phyloP scores from a whole-genome alignment of 345 rosid genomes.

The Acer saccharum region DNA sequence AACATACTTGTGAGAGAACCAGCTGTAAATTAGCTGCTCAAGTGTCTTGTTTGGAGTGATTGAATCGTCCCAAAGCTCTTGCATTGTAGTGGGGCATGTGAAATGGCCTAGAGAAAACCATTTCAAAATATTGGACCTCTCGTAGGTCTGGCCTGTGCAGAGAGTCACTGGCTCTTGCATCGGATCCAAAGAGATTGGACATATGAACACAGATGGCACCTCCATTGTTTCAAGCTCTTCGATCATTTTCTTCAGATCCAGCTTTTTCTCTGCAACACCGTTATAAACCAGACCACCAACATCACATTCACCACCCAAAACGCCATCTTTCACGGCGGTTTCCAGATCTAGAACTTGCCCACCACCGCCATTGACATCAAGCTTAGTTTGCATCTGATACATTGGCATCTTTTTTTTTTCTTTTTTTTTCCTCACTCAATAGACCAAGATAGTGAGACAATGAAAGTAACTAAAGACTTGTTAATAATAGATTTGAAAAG shows the following conservation, averaged over 20 bases:
- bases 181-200: conserved; percentile 70
- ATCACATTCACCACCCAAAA: conserved; percentile 47
- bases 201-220: conserved; percentile 64
- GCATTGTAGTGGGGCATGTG: conserved; percentile 83
- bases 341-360: conserved; percentile 81
- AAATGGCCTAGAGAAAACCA: conserved; percentile 65
- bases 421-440: conserved; percentile 8
- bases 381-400: conserved; percentile 46
- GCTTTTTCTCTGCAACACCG: conserved; percentile 36
- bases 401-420: conserved; percentile 36
- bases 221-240: conserved; percentile 60
- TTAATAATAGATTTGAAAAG: neutral
- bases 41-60: conserved; percentile 71
- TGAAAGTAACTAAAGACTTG: conserved; percentile 11
- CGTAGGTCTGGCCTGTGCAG: conserved; percentile 80
- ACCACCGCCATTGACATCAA: conserved; percentile 43
- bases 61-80: conserved; percentile 73
- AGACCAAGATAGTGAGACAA: neutral
- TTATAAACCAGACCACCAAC: conserved; percentile 37
- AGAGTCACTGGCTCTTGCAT: conserved; percentile 79
- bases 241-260: conserved; percentile 67
- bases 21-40: conserved; percentile 61
- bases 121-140: conserved; percentile 60
- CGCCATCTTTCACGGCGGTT: conserved; percentile 72
- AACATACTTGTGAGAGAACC: conserved; percentile 69